A percentile compares a stretch with the other conserved stretches of the same genome.
Evolutionary conservation across 805 yeast species (phyloP).

Genomic region (Priceomyces fermenticarens): DNA sequence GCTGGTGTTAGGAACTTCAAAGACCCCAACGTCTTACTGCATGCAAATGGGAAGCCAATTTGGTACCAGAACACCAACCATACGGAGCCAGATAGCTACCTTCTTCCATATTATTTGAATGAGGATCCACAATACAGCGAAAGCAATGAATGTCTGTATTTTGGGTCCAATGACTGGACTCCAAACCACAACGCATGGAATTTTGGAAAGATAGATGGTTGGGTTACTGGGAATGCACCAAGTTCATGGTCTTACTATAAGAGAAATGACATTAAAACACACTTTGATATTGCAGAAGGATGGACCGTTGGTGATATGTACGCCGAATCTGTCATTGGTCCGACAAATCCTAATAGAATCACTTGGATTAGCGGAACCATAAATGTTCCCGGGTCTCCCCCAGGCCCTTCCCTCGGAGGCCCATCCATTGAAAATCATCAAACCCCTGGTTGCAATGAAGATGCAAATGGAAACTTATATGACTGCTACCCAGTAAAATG

Average conservation of each 20-base stretch:
- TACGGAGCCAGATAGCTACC: not conserved
- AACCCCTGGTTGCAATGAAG: slow-evolving; percentile 3
- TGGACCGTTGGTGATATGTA: slow-evolving; percentile 5
- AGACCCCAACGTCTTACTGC: slow-evolving; percentile 2
- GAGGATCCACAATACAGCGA: slow-evolving; percentile 3
- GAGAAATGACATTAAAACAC: slow-evolving; percentile 4
- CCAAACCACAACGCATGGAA: slow-evolving; percentile 5
- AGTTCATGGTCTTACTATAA: slow-evolving; percentile 5
- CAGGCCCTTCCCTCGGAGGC: slow-evolving; percentile 3
- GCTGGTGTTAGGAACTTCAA: slow-evolving; percentile 5
- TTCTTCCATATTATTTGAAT: slow-evolving; percentile 3
- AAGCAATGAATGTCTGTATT: slow-evolving; percentile 2
- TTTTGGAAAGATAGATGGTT: slow-evolving; percentile 4
- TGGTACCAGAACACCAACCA: slow-evolving; percentile 2
- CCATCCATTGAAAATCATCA: slow-evolving; percentile 4
- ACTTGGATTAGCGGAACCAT: slow-evolving; percentile 5
- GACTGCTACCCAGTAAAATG: slow-evolving; percentile 3
- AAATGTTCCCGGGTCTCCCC: slow-evolving; percentile 5
- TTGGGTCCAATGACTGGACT: slow-evolving; percentile 5
- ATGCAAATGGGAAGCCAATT: not conserved
- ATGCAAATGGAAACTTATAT: slow-evolving; percentile 3
- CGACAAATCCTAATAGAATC: slow-evolving; percentile 4
- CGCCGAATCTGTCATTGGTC: slow-evolving; percentile 3
- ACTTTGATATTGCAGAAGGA: slow-evolving; percentile 4
- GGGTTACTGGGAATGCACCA: slow-evolving; percentile 6